These are phyloP conservation scores for Penicillium cosmopolitanum DNA, from an alignment of 495 filamentous ascomycete genomes.

Conservation along the genomic window DNA sequence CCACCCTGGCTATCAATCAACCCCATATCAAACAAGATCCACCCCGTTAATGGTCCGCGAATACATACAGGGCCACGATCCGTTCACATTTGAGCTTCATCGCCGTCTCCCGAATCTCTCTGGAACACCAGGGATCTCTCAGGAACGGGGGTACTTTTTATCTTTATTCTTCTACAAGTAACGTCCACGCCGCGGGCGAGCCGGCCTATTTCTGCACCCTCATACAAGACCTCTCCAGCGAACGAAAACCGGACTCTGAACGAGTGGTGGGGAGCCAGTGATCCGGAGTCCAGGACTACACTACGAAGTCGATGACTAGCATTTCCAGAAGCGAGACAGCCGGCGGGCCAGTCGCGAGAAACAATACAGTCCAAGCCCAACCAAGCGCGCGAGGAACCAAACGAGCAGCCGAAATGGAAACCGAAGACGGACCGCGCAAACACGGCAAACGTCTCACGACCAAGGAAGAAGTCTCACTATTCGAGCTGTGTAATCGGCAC, in stretches of 20 bases:
- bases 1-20: background rate
- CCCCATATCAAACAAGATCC: background rate
- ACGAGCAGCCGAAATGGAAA: slow-evolving; percentile 13
- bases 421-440: slow-evolving; percentile 34
- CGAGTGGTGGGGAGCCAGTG: background rate
- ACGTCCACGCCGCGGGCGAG: background rate
- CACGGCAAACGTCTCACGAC: slow-evolving; percentile 49
- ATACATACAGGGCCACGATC: background rate
- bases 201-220: background rate
- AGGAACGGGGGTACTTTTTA: background rate
- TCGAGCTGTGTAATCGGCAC: slow-evolving; percentile 49
- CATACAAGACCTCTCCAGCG: background rate
- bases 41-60: background rate
- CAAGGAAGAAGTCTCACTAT: slow-evolving; percentile 47
- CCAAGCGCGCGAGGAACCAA: slow-evolving; percentile 18
- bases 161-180: background rate
- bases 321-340: slow-evolving; percentile 8
- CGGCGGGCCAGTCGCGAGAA: background rate
- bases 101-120: background rate
- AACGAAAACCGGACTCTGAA: background rate
- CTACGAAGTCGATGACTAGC: background rate
- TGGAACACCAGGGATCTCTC: background rate
- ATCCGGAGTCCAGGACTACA: background rate
- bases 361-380: background rate
- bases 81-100: background rate